Base-by-base conservation (phyloP, 2,329 filamentous ascomycete species). In the Corynespora cassiicola region DNA sequence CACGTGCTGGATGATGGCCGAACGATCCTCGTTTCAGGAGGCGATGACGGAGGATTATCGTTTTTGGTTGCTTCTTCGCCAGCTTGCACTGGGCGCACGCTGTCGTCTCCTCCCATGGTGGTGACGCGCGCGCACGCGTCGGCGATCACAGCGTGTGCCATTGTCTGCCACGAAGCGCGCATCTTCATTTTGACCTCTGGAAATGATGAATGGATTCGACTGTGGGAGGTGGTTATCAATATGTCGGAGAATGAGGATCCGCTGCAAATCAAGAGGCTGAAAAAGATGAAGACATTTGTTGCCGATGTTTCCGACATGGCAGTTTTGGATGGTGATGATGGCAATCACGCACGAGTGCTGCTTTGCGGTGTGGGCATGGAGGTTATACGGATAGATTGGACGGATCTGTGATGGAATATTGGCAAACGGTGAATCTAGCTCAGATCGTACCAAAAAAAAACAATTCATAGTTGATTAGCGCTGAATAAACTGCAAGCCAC, bases 21-120 rank as follows among this genome's bases (percentile, higher is more conserved):
- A 34, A 52, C 72, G 50, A 50, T 87, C 1, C 60, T 95, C 12
- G 65, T 88, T 4, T 90, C 89, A 0, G 90, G 88, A 17, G 90
- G 94, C 15, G 94, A 99, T 56, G 94, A 97, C 66, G 94, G 94
- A 46, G 86, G 86, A 3, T 66, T 97, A 0, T 85, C 78, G 0
- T 60, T 77, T 20, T 52, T 77, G 18, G 38, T 52, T 23, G 39
- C 31, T n/a, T 25, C 14, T 30, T 23, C 36, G 8, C 1, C 38
- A 68, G 6, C 26, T 40, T 21, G 61, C 52, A 24, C 55, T 62
- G 10, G 52, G 40, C 31, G 45, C 57, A 3, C 32, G 19, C 34
- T 40, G 17, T 24, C 20, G 7, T 35, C 33, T 8, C 36, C 37
- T 7, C 70, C 68, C 1, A 50, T 73, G 4, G 47, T 78, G 8